A percentile compares a stretch with the other conserved stretches of the same genome.
Conservation (phyloP, 345 rosid species). For the Murraya koenigii region DNA sequence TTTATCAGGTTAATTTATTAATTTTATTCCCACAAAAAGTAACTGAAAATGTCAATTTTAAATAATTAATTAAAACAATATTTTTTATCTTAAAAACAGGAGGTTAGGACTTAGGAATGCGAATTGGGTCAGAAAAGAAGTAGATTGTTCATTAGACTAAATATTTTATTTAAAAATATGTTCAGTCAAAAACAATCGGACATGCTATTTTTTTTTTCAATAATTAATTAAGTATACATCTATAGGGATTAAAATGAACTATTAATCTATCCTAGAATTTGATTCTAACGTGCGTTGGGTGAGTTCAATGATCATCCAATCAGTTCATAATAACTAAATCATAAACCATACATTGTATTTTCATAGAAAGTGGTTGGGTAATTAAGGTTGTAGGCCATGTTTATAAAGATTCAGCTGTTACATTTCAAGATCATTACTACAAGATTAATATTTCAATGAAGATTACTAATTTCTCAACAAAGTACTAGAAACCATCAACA, state of each 20-base stretch:
- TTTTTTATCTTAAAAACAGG: too few species aligned
- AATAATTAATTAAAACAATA: too few species aligned
- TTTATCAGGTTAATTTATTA: not conserved
- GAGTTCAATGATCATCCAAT: not conserved
- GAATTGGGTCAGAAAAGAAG: too few species aligned
- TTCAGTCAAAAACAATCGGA: not conserved
- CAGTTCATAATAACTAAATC: not conserved
- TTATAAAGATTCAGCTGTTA: not conserved
- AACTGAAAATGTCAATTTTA: too few species aligned
- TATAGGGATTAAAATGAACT: not conserved
- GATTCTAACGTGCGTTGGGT: not conserved
- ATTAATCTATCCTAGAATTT: not conserved
- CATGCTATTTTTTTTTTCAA: too few species aligned
- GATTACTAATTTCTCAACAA: not conserved
- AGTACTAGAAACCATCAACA: not conserved
- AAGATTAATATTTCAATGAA: not conserved
- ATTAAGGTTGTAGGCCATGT: not conserved
- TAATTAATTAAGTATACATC: not conserved
- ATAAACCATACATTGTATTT: not conserved
- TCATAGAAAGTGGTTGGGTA: not conserved
- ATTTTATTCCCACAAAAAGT: too few species aligned
- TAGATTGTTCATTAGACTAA: too few species aligned
- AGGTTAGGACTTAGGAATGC: too few species aligned
- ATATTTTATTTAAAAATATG: too few species aligned
- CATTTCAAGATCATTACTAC: not conserved